These are phyloP conservation scores for Podila clonocystis DNA, from an alignment of 192 early-diverging fungal species.

Conservation along the genomic window DNA sequence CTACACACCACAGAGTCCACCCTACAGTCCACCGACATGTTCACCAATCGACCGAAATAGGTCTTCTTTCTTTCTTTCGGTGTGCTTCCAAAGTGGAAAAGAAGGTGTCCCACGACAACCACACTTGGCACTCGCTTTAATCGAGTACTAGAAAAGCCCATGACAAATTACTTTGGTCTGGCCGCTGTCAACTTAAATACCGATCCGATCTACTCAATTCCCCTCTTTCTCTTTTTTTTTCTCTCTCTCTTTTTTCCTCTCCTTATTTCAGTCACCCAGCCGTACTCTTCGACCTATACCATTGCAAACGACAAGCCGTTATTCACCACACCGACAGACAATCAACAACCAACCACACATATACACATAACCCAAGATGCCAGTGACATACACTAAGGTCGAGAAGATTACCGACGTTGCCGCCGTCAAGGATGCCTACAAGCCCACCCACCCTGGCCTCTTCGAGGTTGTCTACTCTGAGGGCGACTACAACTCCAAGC, in stretches of 20 bases:
- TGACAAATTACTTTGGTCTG: not conserved
- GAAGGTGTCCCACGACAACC: too few species aligned
- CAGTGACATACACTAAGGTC: slow-evolving; percentile 43
- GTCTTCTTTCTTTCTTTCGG: too few species aligned
- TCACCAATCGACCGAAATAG: not conserved
- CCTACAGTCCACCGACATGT: not conserved
- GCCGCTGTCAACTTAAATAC: too few species aligned
- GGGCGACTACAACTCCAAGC: slow-evolving; percentile 57
- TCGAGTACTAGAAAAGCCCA: not conserved
- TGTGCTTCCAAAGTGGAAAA: too few species aligned
- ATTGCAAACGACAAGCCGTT: not conserved
- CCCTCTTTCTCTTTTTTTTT: not conserved
- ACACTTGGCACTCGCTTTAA: not conserved
- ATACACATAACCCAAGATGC: slow-evolving; percentile 18
- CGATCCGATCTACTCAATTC: not conserved
- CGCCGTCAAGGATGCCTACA: slow-evolving; percentile 47
- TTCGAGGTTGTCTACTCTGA: slow-evolving; percentile 54
- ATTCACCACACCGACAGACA: not conserved
- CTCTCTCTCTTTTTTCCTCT: slow-evolving; percentile 7
- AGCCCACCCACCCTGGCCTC: slow-evolving; percentile 54
- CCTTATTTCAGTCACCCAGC: not conserved
- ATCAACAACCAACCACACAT: not conserved
- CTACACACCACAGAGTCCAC: too few species aligned
- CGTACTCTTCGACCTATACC: not conserved
- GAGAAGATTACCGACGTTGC: slow-evolving; percentile 50